Percentiles rank a stretch among this genome's conserved stretches.
Conservation (phyloP, 345 rosid genomes). For the Eucalyptus sp. region DNA sequence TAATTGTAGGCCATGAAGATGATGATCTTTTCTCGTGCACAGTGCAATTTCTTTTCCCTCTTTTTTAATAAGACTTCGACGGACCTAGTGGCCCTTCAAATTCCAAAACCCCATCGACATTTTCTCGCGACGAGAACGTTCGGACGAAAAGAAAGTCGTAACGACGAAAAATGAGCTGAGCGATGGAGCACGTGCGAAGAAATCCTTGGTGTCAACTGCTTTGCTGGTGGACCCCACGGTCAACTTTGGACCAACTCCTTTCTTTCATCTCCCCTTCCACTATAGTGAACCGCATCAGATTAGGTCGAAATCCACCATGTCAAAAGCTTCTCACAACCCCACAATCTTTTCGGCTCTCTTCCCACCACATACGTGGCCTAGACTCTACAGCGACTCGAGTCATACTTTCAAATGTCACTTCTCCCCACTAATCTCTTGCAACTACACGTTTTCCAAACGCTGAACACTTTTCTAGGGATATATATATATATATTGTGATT, state of each 20-base stretch:
- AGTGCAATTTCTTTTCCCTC: not conserved
- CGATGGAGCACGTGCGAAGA: not conserved
- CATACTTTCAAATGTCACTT: not conserved
- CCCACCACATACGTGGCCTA: not conserved
- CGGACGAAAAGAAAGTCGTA: not conserved
- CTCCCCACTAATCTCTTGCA: not conserved
- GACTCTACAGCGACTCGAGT: not conserved
- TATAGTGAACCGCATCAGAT: not conserved
- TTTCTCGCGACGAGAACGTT: not conserved
- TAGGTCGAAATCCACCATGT: not conserved
- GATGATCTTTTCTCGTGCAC: not conserved
- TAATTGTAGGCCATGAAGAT: not conserved
- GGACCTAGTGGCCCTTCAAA: not conserved
- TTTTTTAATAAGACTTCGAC: not conserved
- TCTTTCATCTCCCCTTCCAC: not conserved
- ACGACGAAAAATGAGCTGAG: not conserved
- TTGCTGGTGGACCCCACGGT: not conserved
- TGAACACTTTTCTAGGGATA: not conserved
- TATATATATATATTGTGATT: not conserved
- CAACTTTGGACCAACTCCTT: not conserved
- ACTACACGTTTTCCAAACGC: not conserved
- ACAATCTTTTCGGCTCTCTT: not conserved
- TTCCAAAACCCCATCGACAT: not conserved
- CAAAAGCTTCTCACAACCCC: not conserved
- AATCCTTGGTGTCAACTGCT: not conserved